Base-by-base conservation (phyloP, 129 eudicot species). In the Oenanthe sinensis region DNA sequence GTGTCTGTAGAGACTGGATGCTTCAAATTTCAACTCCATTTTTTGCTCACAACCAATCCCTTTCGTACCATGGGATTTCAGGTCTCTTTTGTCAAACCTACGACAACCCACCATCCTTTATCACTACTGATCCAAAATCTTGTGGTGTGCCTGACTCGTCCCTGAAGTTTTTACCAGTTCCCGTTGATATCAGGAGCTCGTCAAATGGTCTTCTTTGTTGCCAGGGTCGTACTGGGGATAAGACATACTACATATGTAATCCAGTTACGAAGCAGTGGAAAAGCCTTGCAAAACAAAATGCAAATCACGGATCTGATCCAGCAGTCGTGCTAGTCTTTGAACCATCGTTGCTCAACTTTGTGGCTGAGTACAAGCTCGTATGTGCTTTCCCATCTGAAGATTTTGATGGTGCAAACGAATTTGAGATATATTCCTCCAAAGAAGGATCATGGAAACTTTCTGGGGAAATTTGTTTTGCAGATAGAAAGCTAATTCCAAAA, bases 41-140 rank as follows among this genome's bases (percentile, higher is more conserved):
- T 79, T 89, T 89, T 47, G 91, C 86, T 44, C 97, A 91, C 84
- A 89, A 84, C 60, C 97, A 91, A 85, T 89, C 97, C 13, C 79
- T 87, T 75, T 78, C 86, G 13, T 85, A 14, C 77, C 75, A 69
- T 48, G n/a, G 83, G 8, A 33, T 82, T 33, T 75, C 83, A 4
- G 93, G 97, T 43, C 67, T 89, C 79, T 88, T 91, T 81, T 68
- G 45, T 74, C 96, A 88, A 79, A 28, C 47, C 24, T 77, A 47
- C 49, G 83, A 68, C 20, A 49, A 42, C 44, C 77, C 81, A 26
- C 86, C 88, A 46, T 68, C 89, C 15, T 85, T 91, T 78, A 30
- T 84, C 78, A 77, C 91, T 58, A 26, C 84, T 37, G 93, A 89
- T 78, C 85, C 86, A 16, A 76, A 82, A 42, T 77, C 88, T 68